Percentiles rank a stretch among this genome's conserved stretches.
Evolutionary conservation across 345 rosid genomes (phyloP).

Genomic region (Iberis pinnata): DNA sequence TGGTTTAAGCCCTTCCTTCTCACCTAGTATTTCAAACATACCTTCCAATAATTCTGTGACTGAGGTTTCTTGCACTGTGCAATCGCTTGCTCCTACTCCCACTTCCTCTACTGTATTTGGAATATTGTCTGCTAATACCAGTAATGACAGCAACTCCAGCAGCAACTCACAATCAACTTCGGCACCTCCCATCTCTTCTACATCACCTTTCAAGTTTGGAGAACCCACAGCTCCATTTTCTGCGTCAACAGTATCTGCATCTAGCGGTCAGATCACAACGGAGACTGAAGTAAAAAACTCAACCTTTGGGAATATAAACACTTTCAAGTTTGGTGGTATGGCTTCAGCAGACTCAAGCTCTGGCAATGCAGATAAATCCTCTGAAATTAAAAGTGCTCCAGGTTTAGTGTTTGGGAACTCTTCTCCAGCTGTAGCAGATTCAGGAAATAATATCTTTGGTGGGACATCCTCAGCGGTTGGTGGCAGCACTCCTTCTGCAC

Average conservation of each 20-base stretch:
- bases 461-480: conserved; percentile 24
- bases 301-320: conserved; percentile 25
- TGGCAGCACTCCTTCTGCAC: conserved; percentile 32
- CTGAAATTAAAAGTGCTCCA: conserved; percentile 15
- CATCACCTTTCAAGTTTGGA: conserved; percentile 40
- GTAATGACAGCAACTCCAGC: conserved; percentile 24
- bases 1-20: conserved; percentile 29
- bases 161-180: conserved; percentile 28
- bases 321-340: conserved; percentile 34
- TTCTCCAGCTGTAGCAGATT: conserved; percentile 25
- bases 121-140: conserved; percentile 13
- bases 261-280: conserved; percentile 27
- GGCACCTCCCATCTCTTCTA: conserved; percentile 32
- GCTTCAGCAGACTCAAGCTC: conserved; percentile 34
- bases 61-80: conserved; percentile 30
- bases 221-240: conserved; percentile 35
- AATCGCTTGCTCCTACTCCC: conserved; percentile 16
- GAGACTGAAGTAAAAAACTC: conserved; percentile 39
- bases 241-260: conserved; percentile 28
- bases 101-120: conserved; percentile 20
- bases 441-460: conserved; percentile 28
- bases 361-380: conserved; percentile 29
- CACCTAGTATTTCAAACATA: conserved; percentile 25
- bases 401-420: conserved; percentile 29
- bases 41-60: conserved; percentile 26